Evolutionary conservation across 306 rosid species (phyloP), one percentile per base, ranked within the genome.

Genomic region (Alnus rubra): DNA sequence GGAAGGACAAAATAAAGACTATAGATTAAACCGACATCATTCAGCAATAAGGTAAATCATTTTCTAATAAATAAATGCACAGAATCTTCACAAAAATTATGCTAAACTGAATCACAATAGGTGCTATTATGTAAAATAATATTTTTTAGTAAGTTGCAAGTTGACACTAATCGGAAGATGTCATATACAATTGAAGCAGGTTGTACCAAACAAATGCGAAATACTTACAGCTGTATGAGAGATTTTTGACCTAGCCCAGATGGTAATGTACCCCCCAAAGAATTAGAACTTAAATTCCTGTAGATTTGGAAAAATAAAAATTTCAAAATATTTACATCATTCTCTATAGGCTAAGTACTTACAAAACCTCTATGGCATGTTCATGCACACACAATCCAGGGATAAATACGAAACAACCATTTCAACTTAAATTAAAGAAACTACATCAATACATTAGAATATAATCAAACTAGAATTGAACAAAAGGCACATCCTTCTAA

Each of bases 271-370:
- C 98, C 96, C 30, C 70, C 85, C 89, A 95, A 76, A 78, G 84
- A 81, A 86, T 95, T 95, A 80, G 98, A 85, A 77, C 94, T 91
- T 76, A 95, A 83, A 83, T 95, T 95, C 93, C 99, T 95, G 86
- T 13, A 51, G 55, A 51, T 67, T 81, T 74, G 48, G 15, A 58
- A 56, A 47, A 47, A 73, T 53, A 78, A 77, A 71, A 35, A 58
- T 72, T 72, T 74, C 39, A 23, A 13, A 49, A 62, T 60, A 48
- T 51, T 49, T n/a, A 62, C 56, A 47, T 12, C n/a, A 69, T 51
- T 42, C n/a, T 60, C n/a, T 60, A 56, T 49, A 42, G 31, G 23
- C 4, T 67, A 71, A 62, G 42, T 23, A 19, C 23, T 80, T 45
- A 80, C 63, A 44, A 77, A 62, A 63, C 60, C 70, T 73, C 70